These are phyloP conservation scores for Rhinocladiella similis DNA, from an alignment of 2,329 filamentous ascomycete genomes.

Conservation along the genomic window DNA sequence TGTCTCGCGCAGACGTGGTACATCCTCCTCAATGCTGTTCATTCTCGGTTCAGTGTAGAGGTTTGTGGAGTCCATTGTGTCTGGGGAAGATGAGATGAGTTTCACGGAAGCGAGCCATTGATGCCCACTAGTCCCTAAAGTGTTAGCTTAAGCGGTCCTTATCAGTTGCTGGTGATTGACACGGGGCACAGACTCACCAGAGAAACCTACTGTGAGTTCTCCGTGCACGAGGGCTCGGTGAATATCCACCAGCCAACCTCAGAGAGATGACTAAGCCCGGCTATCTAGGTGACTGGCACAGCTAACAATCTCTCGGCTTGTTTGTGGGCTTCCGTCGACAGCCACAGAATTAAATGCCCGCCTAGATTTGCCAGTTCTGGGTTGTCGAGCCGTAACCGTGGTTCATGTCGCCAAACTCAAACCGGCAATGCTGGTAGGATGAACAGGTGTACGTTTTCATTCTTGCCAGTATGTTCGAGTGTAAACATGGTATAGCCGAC, in stretches of 20 bases:
- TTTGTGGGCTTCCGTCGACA: neutral
- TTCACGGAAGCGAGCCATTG: neutral
- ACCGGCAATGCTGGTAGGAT: neutral
- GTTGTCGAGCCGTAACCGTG: neutral
- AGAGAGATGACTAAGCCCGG: neutral
- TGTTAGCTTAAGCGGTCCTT: slow-evolving; percentile 15
- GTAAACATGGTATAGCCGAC: neutral
- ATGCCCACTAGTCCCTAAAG: slow-evolving; percentile 8
- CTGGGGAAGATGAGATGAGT: slow-evolving; percentile 1
- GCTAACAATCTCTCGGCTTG: neutral
- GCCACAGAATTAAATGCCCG: neutral
- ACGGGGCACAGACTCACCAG: neutral
- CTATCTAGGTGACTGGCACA: slow-evolving; percentile 8
- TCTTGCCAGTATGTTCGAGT: neutral
- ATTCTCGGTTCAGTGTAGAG: neutral
- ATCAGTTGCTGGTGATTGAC: neutral
- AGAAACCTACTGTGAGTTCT: neutral
- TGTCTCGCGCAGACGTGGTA: neutral
- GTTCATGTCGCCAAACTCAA: neutral
- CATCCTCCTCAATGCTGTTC: neutral
- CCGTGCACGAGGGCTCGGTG: neutral
- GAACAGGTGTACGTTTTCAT: neutral
- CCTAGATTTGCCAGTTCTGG: slow-evolving; percentile 11
- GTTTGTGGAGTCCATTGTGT: neutral
- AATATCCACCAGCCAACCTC: neutral